phyloP scores from a whole-genome alignment of 106 monocot species.

The Acorus calamus region DNA sequence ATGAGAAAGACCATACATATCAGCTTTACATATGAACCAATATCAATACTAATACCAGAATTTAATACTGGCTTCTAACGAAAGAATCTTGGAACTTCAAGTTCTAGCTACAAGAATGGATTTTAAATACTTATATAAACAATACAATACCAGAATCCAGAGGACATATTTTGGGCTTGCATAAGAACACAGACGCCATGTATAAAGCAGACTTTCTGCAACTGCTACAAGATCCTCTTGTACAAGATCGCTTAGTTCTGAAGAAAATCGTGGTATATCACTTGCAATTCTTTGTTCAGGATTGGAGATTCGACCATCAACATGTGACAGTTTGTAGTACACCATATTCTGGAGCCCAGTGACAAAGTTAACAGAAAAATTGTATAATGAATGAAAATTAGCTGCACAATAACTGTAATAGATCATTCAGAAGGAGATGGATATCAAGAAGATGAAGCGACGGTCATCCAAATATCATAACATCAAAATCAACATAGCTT shows the following conservation, averaged over 20 bases:
- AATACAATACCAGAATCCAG: slow-evolving; percentile 86
- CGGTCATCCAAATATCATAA: no score
- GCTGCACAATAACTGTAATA: no score
- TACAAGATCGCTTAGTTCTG: slow-evolving; percentile 94
- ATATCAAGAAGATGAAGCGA: no score
- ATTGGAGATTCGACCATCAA: slow-evolving; percentile 72
- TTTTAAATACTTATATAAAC: neutral
- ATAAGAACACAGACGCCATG: slow-evolving; percentile 98
- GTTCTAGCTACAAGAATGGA: no score
- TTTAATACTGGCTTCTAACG: no score
- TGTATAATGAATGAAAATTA: neutral
- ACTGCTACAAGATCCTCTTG: slow-evolving; percentile 93
- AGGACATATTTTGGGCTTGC: slow-evolving; percentile 98
- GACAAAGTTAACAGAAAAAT: neutral
- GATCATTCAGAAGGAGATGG: no score
- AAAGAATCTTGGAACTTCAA: no score
- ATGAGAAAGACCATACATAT: no score
- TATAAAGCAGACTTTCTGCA: slow-evolving; percentile 79
- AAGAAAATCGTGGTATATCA: slow-evolving; percentile 88
- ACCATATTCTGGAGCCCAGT: slow-evolving; percentile 75
- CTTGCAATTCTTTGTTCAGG: slow-evolving; percentile 95
- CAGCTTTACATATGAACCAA: no score
- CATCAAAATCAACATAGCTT: no score
- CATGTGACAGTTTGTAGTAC: slow-evolving; percentile 98
- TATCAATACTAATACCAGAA: no score